Evolutionary conservation across 345 rosid species (phyloP), one percentile per base, ranked within the genome.

Genomic region (Pistacia integerrima): DNA sequence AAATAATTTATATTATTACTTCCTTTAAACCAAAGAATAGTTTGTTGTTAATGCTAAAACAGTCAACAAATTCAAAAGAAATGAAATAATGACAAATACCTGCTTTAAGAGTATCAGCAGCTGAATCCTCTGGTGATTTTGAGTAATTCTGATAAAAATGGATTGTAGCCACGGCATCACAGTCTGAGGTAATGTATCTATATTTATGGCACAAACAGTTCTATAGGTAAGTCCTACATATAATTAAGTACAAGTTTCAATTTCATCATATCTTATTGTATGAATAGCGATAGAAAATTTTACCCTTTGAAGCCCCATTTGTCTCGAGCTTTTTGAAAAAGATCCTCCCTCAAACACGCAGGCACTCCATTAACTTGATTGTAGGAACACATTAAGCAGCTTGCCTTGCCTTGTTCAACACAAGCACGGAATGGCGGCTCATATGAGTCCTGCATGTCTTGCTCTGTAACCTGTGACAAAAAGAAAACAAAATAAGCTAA

Each of bases 371-470:
- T 89, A 74, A 95, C 92, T 79, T 78, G 87, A 85, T 89, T 95
- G 82, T 92, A 93, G 11, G 99, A 89, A 74, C 99, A 93, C 98
- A 95, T 95, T 82, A 95, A 85, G 91, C 99, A 93, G 83, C 96
- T 93, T 44, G 94, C 98, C 88, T 90, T 88, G 59, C 93, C 99
- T 83, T 90, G 86, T 74, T 82, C 79, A 8, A 95, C 65, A 76
- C 98, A 93, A 64, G 93, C 87, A 62, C 78, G 85, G 79, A 95
- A 95, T 13, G 98, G 99, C 0, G 96, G 96, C 85, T 90, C 87
- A 77, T 79, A 95, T 2, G 97, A 89, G 67, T 95, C 99, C 79
- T 86, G 90, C 91, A 88, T 74, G 81, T 95, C 99, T 81, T 92
- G 99, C 69, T 85, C 83, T 25, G 97, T 88, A 25, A 95, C 96